A percentile compares a stretch with the other conserved stretches of the same genome.
phyloP scores from a whole-genome alignment of 2,329 filamentous ascomycete species.

The Dothideomycetes sp. region DNA sequence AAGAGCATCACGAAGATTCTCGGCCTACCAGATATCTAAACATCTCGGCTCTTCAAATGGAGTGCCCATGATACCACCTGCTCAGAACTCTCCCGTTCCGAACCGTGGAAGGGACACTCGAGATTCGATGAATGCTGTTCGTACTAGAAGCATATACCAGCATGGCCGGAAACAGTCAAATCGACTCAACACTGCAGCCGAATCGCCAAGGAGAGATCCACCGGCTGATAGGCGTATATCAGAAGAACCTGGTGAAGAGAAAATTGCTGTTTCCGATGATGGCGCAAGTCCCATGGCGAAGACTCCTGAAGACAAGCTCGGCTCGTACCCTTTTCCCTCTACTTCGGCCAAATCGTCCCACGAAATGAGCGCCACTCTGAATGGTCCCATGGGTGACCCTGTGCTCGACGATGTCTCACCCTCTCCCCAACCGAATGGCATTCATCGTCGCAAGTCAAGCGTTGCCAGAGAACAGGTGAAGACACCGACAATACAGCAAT shows the following conservation, averaged over 20 bases:
- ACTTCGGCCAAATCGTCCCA: slow-evolving; percentile 6
- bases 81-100: slow-evolving; percentile 69
- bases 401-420: slow-evolving; percentile 7
- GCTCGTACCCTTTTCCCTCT: slow-evolving; percentile 18
- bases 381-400: slow-evolving; percentile 22
- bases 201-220: slow-evolving; percentile 47
- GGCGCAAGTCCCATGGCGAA: slow-evolving; percentile 36
- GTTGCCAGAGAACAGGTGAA: slow-evolving; percentile 1
- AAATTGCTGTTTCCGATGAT: slow-evolving; percentile 20
- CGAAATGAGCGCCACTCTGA: slow-evolving; percentile 19
- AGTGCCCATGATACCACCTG: slow-evolving; percentile 71
- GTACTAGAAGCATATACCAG: slow-evolving; percentile 45
- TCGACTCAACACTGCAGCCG: slow-evolving; percentile 37
- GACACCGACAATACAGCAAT: slow-evolving; percentile 3
- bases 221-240: slow-evolving; percentile 43
- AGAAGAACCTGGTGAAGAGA: slow-evolving; percentile 49
- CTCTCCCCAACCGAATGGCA: neutral
- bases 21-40: slow-evolving; percentile 92
- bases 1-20: slow-evolving; percentile 85
- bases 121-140: slow-evolving; percentile 69
- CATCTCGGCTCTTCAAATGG: slow-evolving; percentile 76
- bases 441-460: slow-evolving; percentile 7
- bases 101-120: slow-evolving; percentile 75
- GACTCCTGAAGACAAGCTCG: slow-evolving; percentile 57
- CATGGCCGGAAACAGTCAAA: slow-evolving; percentile 42